Evolutionary conservation across 2,329 filamentous ascomycete species (phyloP).

Genomic region (Fonsecaea multimorphosa): DNA sequence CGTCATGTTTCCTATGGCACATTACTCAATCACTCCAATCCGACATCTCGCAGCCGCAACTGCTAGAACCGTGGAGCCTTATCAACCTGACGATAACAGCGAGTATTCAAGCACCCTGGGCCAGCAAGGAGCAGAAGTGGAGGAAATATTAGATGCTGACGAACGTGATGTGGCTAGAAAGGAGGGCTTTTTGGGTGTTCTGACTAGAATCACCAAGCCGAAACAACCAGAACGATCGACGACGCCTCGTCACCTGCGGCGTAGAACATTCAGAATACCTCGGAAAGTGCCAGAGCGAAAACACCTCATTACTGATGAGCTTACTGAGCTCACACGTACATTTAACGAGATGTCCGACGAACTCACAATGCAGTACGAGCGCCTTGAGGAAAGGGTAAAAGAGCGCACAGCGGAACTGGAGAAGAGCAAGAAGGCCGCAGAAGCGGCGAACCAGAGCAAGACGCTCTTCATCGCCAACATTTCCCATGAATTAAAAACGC

Average conservation of each 20-base stretch:
- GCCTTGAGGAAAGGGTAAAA: constrained; percentile 81
- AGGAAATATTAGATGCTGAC: constrained; percentile 52
- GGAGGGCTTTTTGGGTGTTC: constrained; percentile 38
- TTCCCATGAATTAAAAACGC: constrained; percentile 84
- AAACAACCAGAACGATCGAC: constrained; percentile 23
- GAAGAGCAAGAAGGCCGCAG: constrained; percentile 86
- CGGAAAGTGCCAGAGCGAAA: constrained; percentile 77
- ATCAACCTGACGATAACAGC: constrained; percentile 46
- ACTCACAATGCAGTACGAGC: constrained; percentile 82
- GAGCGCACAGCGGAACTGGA: constrained; percentile 84
- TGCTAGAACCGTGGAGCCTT: constrained; percentile 71
- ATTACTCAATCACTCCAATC: constrained; percentile 81
- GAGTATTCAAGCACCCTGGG: constrained; percentile 46
- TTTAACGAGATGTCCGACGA: constrained; percentile 97
- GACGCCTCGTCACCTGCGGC: constrained; percentile 36
- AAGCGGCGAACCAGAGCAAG: constrained; percentile 96
- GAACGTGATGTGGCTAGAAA: constrained; percentile 49
- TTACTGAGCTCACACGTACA: constrained; percentile 79
- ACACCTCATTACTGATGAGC: constrained; percentile 79
- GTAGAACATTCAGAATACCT: constrained; percentile 74
- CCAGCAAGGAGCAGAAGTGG: constrained; percentile 45
- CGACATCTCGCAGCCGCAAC: constrained; percentile 76
- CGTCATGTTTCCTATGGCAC: constrained; percentile 77
- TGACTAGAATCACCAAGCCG: constrained; percentile 30
- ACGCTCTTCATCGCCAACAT: constrained; percentile 98